These are phyloP conservation scores for Alternaria tenuissima DNA, from an alignment of 2,329 filamentous ascomycete species.

Conservation along the genomic window DNA sequence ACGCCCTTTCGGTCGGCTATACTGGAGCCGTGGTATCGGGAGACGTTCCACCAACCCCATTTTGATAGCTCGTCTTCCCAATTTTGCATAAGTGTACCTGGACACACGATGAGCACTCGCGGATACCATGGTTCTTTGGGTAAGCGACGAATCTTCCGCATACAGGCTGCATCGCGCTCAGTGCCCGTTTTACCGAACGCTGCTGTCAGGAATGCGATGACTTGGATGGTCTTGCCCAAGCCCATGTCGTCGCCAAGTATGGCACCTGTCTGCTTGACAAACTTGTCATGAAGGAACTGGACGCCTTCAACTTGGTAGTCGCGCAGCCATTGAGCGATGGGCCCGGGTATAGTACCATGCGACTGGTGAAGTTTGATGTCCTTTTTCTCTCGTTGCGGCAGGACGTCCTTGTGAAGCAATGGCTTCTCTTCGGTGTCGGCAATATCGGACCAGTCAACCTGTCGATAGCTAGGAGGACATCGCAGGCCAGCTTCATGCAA, in stretches of 20 bases:
- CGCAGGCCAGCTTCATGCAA: conserved; percentile 74
- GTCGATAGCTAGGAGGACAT: conserved; percentile 78
- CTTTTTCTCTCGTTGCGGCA: conserved; percentile 73
- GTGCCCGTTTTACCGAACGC: conserved; percentile 96
- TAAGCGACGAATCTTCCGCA: conserved; percentile 80
- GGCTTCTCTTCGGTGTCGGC: conserved; percentile 72
- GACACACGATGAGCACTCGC: conserved; percentile 83
- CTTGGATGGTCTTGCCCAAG: conserved; percentile 94
- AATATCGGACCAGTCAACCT: conserved; percentile 78
- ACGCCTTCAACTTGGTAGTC: conserved; percentile 91
- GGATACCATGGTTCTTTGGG: conserved; percentile 77
- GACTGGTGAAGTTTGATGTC: conserved; percentile 80
- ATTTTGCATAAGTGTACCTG: conserved; percentile 86
- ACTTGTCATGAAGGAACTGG: conserved; percentile 84
- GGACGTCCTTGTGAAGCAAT: conserved; percentile 66
- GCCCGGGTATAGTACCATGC: conserved; percentile 81
- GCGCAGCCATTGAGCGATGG: conserved; percentile 89
- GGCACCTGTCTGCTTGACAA: conserved; percentile 89
- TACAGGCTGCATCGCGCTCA: conserved; percentile 81
- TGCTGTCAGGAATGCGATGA: conserved; percentile 88
- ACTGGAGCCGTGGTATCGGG: conserved; percentile 75
- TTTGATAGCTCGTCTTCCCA: conserved; percentile 86
- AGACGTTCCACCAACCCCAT: conserved; percentile 96
- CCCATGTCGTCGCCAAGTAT: conserved; percentile 98
- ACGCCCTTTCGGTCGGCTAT: conserved; percentile 71